A percentile compares a stretch with the other conserved stretches of the same genome.
phyloP scores from a whole-genome alignment of 2,329 filamentous ascomycete species.

The Fusarium gaditjirri region DNA sequence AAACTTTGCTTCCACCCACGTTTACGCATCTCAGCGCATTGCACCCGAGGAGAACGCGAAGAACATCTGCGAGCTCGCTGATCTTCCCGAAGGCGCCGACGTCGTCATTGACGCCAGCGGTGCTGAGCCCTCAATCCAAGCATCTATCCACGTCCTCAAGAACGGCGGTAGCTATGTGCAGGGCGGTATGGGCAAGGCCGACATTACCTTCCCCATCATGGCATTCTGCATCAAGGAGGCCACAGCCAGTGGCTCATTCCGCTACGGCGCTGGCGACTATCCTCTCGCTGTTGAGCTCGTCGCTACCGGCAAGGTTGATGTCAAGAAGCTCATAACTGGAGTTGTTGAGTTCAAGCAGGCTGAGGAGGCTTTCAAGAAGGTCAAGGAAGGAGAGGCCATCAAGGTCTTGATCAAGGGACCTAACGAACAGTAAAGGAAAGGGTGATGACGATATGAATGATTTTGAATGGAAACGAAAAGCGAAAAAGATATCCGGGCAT shows the following conservation, averaged over 20 bases:
- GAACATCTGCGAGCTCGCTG: conserved; percentile 71
- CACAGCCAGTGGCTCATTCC: conserved; percentile 86
- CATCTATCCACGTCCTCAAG: conserved; percentile 75
- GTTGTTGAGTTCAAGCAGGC: conserved; percentile 84
- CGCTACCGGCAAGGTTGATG: conserved; percentile 75
- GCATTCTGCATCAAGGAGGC: conserved; percentile 90
- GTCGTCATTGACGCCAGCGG: conserved; percentile 84
- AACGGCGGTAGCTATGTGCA: conserved; percentile 83
- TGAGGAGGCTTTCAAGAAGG: conserved; percentile 86
- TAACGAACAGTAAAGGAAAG: conserved; percentile 61
- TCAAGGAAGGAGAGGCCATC: conserved; percentile 83
- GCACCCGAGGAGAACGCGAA: conserved; percentile 78
- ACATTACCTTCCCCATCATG: conserved; percentile 93
- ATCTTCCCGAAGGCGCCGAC: conserved; percentile 75
- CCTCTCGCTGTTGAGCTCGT: conserved; percentile 83
- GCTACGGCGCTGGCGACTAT: conserved; percentile 91
- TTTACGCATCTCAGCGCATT: conserved; percentile 71
- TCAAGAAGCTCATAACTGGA: conserved; percentile 83
- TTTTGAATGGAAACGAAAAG: conserved; percentile 2
- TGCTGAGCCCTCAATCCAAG: conserved; percentile 81
- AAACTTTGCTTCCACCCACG: conserved; percentile 77
- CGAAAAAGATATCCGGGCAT: neutral
- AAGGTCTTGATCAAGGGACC: conserved; percentile 76
- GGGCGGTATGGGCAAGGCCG: conserved; percentile 87
- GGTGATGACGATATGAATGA: conserved; percentile 21